phyloP scores from a whole-genome alignment of 2,329 filamentous ascomycete genomes.

The Cladosporium cucumerinum region DNA sequence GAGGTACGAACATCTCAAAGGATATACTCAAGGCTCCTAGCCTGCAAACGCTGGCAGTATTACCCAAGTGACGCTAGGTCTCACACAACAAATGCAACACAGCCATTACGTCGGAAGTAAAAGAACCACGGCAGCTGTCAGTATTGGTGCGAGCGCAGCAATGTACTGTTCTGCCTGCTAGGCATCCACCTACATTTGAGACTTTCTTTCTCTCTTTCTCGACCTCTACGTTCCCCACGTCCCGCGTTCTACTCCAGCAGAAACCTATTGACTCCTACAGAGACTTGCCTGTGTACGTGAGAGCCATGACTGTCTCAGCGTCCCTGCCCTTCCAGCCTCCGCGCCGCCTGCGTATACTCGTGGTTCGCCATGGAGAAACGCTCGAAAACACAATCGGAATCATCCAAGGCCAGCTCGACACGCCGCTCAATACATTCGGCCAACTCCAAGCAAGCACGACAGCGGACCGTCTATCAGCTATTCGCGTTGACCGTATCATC shows the following conservation, averaged over 20 bases:
- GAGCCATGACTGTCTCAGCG: neutral
- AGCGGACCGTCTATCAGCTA: neutral
- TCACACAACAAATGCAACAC: neutral
- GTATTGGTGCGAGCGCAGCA: neutral
- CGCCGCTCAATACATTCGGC: neutral
- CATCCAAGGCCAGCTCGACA: constrained; percentile 5
- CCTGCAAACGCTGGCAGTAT: neutral
- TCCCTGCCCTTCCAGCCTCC: neutral
- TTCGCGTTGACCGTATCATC: neutral
- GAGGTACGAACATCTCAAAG: neutral
- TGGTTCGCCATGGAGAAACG: neutral
- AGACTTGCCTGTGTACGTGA: neutral
- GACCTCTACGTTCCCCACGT: neutral
- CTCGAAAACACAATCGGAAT: neutral
- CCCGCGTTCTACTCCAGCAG: neutral
- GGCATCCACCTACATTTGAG: neutral
- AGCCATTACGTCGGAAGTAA: neutral
- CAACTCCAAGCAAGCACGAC: constrained; percentile 1
- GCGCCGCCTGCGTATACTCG: neutral
- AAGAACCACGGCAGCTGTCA: neutral
- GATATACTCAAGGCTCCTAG: neutral
- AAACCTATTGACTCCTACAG: neutral
- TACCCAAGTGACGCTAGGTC: neutral
- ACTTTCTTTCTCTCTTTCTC: neutral
- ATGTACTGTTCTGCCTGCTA: neutral